Evolutionary conservation across 441 rosid genomes (phyloP), one percentile per base, ranked within the genome.

Genomic region (Iberis amara): DNA sequence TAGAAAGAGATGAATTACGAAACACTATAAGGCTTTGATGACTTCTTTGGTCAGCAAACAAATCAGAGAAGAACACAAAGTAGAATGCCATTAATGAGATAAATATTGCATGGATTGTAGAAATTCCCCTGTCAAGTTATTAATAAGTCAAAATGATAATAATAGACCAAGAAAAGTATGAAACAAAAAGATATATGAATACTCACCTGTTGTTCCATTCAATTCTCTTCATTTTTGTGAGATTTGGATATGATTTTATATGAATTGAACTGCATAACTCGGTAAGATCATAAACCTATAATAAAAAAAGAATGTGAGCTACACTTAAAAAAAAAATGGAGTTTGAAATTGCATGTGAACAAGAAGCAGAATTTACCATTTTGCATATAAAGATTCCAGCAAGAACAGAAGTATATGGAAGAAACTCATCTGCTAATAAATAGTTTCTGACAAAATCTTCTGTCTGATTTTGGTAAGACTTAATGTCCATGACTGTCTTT

Each of bases 191-290:
- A 11, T 13, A 24, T 36, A 4, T 21, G 2, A 30, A 24, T 1
- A 36, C 58, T 64, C 55, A 83, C 90, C 90, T 58, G 51, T 83
- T 80, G 64, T 70, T 83, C 91, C 91, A 83, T 71, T 83, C 91
- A 15, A 68, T 55, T 35, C 81, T 77, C 55, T 80, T 75, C 14
- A 72, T 37, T 57, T 77, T 75, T 23, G 85, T 57, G 11, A 83
- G 77, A 62, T 68, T 66, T 40, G 74, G 39, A 37, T 79, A 80
- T 13, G 83, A 57, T 72, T 73, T 80, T 48, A 73, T 59, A 62
- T 78, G 75, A 69, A 72, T 54, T 35, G 70, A 69, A 50, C 87
- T 76, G 32, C 75, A 62, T 48, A 69, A 38, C 38, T 78, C 77
- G 1, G 74, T 62, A 43, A 80, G 73, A 68, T 83, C 85, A 59